Evolutionary conservation across 2,329 filamentous ascomycete genomes (phyloP).

Genomic region (Colletotrichum cordylinicola): DNA sequence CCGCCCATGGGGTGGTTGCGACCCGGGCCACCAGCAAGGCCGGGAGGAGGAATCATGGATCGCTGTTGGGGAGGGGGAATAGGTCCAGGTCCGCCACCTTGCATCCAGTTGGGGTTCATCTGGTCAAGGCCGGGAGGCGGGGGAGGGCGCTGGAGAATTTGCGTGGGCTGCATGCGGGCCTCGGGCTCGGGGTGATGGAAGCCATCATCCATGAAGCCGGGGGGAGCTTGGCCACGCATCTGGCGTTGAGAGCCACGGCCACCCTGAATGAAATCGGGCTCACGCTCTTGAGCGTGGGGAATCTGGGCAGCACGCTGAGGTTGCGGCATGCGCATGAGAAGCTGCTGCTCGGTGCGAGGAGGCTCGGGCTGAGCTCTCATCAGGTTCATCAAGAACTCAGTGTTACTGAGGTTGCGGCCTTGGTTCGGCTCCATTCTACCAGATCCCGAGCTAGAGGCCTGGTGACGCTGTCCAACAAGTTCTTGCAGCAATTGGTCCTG

Average conservation of each 20-base stretch:
- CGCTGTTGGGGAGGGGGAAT: conserved; percentile 44
- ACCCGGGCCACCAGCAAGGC: conserved; percentile 49
- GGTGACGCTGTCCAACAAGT: conserved; percentile 64
- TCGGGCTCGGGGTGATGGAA: conserved; percentile 57
- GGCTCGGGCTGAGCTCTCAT: conserved; percentile 67
- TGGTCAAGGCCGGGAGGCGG: conserved; percentile 66
- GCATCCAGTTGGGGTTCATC: conserved; percentile 63
- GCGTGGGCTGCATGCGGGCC: conserved; percentile 61
- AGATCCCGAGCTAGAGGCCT: conserved; percentile 56
- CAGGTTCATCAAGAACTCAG: conserved; percentile 85
- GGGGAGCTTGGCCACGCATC: conserved; percentile 51
- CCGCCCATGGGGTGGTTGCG: conserved; percentile 56
- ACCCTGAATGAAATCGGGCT: conserved; percentile 47
- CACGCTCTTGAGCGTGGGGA: conserved; percentile 52
- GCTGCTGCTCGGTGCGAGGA: conserved; percentile 52
- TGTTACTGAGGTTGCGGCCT: conserved; percentile 65
- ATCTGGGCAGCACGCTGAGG: conserved; percentile 55
- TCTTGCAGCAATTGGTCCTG: conserved; percentile 68
- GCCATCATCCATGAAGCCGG: conserved; percentile 60
- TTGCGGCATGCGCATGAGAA: conserved; percentile 58
- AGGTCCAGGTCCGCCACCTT: conserved; percentile 47
- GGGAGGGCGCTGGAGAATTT: conserved; percentile 69
- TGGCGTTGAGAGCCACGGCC: conserved; percentile 40
- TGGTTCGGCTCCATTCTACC: conserved; percentile 48
- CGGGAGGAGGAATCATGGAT: conserved; percentile 65